These are phyloP conservation scores for Funneliformis geosporum DNA, from an alignment of 192 early-diverging fungal genomes.

Conservation along the genomic window DNA sequence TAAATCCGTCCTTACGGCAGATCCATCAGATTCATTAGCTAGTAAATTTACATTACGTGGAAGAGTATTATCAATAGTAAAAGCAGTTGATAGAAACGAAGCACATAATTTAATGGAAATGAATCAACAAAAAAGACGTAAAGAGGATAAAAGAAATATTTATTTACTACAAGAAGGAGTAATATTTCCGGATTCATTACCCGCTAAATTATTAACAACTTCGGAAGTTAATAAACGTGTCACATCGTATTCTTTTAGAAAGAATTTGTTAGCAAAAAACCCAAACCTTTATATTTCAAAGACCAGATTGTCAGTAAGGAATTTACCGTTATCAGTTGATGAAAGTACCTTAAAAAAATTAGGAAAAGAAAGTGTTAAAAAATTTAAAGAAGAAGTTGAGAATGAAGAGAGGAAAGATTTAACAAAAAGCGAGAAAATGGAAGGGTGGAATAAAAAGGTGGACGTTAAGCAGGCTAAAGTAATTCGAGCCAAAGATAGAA, in stretches of 20 bases:
- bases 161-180: constrained; percentile 93
- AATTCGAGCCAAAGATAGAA: constrained; percentile 62
- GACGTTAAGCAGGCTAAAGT: constrained; percentile 55
- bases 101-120: constrained; percentile 65
- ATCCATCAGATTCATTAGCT: constrained; percentile 52
- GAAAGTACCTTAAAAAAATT: constrained; percentile 68
- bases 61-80: constrained; percentile 77
- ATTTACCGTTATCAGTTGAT: constrained; percentile 72
- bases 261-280: constrained; percentile 78
- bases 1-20: constrained; percentile 65
- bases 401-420: constrained; percentile 54
- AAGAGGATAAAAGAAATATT: constrained; percentile 80
- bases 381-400: constrained; percentile 77
- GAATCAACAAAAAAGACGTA: constrained; percentile 58
- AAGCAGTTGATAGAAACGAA: constrained; percentile 74
- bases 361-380: constrained; percentile 64
- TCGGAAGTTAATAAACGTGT: constrained; percentile 84
- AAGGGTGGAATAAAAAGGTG: constrained; percentile 65
- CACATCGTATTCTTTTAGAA: constrained; percentile 77
- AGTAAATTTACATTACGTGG: constrained; percentile 74
- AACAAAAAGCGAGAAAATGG: constrained; percentile 59
- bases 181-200: constrained; percentile 82
- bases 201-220: constrained; percentile 67
- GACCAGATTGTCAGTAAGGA: constrained; percentile 87
- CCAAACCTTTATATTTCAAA: constrained; percentile 88